phyloP scores from a whole-genome alignment of 208 protist species.

The Acanthamoeba royreba region DNA sequence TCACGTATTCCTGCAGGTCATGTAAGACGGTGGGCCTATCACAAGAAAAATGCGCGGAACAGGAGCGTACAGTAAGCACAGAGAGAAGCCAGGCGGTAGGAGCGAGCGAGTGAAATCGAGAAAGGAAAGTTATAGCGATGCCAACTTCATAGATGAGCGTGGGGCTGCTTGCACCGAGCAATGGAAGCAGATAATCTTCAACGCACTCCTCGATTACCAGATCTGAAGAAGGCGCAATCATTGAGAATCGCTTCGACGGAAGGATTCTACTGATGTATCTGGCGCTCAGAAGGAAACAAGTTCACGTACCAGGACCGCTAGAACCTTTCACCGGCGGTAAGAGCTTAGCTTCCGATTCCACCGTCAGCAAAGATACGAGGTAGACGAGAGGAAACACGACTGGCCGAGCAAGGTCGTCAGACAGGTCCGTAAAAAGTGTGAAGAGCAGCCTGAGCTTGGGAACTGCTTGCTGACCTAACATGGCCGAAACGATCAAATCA shows the following conservation, averaged over 20 bases:
- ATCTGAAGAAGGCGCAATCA: background rate
- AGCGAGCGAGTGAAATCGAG: background rate
- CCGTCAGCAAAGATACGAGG: background rate
- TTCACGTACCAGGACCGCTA: background rate
- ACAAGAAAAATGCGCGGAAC: background rate
- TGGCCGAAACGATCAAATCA: background rate
- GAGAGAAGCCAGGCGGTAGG: background rate
- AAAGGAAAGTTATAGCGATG: background rate
- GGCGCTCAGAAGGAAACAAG: background rate
- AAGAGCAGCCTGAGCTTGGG: background rate
- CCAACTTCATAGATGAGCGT: constrained; percentile 16
- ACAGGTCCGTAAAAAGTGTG: background rate
- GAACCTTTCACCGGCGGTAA: background rate
- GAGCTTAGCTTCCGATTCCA: background rate
- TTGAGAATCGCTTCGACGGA: background rate
- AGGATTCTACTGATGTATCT: background rate
- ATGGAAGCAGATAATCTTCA: background rate
- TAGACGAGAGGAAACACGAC: constrained; percentile 7
- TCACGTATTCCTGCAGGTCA: background rate
- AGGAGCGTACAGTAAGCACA: background rate
- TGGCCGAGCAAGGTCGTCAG: background rate
- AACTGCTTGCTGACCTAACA: background rate
- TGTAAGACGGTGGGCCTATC: too few species aligned
- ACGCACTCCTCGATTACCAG: constrained; percentile 25
- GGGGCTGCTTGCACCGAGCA: background rate